A percentile compares a stretch with the other conserved stretches of the same genome.
phyloP scores from a whole-genome alignment of 2,329 filamentous ascomycete genomes.

The Colletotrichum neosansevieriae region DNA sequence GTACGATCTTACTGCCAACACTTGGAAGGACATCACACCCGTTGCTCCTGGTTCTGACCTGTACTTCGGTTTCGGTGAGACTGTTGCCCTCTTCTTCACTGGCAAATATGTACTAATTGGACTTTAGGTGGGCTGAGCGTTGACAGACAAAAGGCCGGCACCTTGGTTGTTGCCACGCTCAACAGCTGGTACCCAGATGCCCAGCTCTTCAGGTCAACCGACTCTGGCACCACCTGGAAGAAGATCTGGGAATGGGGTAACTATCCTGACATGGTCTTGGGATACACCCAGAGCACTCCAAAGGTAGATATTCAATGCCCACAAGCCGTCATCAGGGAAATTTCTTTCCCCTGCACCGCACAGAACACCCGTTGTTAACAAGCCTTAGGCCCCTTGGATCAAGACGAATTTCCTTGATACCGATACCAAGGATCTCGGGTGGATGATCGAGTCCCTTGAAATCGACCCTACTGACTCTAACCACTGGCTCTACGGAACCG shows the following conservation, averaged over 20 bases:
- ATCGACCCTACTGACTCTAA: slow-evolving; percentile 70
- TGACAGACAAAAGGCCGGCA: slow-evolving; percentile 66
- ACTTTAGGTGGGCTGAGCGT: slow-evolving; percentile 58
- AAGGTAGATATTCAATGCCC: slow-evolving; percentile 44
- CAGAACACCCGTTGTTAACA: background rate
- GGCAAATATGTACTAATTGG: background rate
- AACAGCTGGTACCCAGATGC: slow-evolving; percentile 73
- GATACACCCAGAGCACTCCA: slow-evolving; percentile 59
- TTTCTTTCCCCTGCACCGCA: fast-evolving
- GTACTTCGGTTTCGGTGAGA: slow-evolving; percentile 64
- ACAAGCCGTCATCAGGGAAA: no score
- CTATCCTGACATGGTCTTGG: slow-evolving; percentile 58
- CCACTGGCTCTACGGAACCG: slow-evolving; percentile 72
- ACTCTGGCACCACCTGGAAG: slow-evolving; percentile 67
- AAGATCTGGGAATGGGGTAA: slow-evolving; percentile 64
- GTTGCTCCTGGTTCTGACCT: slow-evolving; percentile 57
- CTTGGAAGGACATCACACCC: slow-evolving; percentile 70
- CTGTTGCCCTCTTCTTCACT: background rate
- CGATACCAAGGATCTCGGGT: slow-evolving; percentile 65
- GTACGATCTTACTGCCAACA: slow-evolving; percentile 61
- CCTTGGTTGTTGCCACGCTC: slow-evolving; percentile 66
- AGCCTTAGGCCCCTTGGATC: slow-evolving; percentile 62
- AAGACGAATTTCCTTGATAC: slow-evolving; percentile 60
- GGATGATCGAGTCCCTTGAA: slow-evolving; percentile 71
- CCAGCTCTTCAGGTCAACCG: slow-evolving; percentile 66